Percentiles rank a stretch among this genome's conserved stretches.
Evolutionary conservation across 257 asterid species (phyloP).

Genomic region (Craterostigma plantagineum): DNA sequence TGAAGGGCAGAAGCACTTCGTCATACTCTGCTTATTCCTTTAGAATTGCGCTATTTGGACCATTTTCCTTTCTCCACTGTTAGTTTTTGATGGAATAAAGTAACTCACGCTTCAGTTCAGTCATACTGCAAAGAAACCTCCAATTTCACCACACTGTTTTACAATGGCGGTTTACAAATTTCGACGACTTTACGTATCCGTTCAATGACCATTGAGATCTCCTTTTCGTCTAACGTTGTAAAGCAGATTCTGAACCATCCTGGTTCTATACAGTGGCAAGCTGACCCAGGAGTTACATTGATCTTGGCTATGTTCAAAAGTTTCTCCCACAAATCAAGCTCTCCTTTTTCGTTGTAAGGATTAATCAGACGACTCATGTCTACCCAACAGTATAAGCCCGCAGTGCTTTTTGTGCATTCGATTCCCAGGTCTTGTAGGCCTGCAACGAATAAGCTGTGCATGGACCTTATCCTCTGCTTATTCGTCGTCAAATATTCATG

Average conservation of each 20-base stretch:
- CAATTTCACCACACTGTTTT: slow-evolving; percentile 11
- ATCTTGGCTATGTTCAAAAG: slow-evolving; percentile 53
- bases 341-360: slow-evolving; percentile 78
- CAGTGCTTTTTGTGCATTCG: slow-evolving; percentile 52
- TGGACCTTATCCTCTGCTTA: slow-evolving; percentile 33
- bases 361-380: slow-evolving; percentile 71
- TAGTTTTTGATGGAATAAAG: too few relatives aligned
- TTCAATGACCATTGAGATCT: slow-evolving; percentile 48
- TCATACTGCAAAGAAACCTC: too few relatives aligned
- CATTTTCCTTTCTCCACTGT: too few relatives aligned
- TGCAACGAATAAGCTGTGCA: slow-evolving; percentile 38
- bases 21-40: too few relatives aligned
- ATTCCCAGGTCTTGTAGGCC: slow-evolving; percentile 52
- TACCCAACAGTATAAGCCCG: slow-evolving; percentile 87
- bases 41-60: too few relatives aligned
- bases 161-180: slow-evolving; percentile 49
- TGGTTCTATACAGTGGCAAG: slow-evolving; percentile 96
- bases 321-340: slow-evolving; percentile 84
- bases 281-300: slow-evolving; percentile 81
- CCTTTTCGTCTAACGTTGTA: slow-evolving; percentile 38
- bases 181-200: slow-evolving; percentile 59
- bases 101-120: too few relatives aligned
- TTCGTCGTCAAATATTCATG: slow-evolving; percentile 38
- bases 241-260: slow-evolving; percentile 97
- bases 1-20: too few relatives aligned